These are phyloP conservation scores for Tilletia caries DNA, from an alignment of 1,284 basidiomycete genomes.

Conservation along the genomic window DNA sequence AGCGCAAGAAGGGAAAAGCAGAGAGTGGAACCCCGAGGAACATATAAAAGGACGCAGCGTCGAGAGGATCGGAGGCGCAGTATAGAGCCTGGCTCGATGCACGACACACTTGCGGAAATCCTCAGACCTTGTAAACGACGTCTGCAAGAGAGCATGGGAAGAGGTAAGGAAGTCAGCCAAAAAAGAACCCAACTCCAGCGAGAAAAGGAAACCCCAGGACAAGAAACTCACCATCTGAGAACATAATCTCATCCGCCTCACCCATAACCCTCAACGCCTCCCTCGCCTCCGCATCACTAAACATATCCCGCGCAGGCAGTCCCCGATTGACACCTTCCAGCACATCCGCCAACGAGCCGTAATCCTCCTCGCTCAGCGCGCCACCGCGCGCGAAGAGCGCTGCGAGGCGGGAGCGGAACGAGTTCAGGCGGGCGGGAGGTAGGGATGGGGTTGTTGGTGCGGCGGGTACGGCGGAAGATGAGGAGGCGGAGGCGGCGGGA, in stretches of 20 bases:
- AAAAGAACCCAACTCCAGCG: not conserved
- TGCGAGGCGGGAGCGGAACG: slow-evolving; percentile 63
- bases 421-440: slow-evolving; percentile 21
- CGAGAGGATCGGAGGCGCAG: no score
- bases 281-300: slow-evolving; percentile 75
- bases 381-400: slow-evolving; percentile 60
- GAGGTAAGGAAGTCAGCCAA: not conserved
- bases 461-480: slow-evolving; percentile 12
- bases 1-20: no score
- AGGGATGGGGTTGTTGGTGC: not conserved
- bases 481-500: not conserved
- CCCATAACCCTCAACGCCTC: slow-evolving; percentile 64
- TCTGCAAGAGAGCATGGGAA: slow-evolving; percentile 13
- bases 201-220: no score
- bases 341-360: slow-evolving; percentile 68
- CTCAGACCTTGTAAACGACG: slow-evolving; percentile 31
- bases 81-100: no score
- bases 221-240: slow-evolving; percentile 63
- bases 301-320: slow-evolving; percentile 66
- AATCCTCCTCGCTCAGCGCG: slow-evolving; percentile 61
- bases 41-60: no score
- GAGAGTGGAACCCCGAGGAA: no score
- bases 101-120: no score
- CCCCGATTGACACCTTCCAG: slow-evolving; percentile 77
- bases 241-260: slow-evolving; percentile 80